Conservation (phyloP, 345 rosid species). For the Lepidium aucheri region DNA sequence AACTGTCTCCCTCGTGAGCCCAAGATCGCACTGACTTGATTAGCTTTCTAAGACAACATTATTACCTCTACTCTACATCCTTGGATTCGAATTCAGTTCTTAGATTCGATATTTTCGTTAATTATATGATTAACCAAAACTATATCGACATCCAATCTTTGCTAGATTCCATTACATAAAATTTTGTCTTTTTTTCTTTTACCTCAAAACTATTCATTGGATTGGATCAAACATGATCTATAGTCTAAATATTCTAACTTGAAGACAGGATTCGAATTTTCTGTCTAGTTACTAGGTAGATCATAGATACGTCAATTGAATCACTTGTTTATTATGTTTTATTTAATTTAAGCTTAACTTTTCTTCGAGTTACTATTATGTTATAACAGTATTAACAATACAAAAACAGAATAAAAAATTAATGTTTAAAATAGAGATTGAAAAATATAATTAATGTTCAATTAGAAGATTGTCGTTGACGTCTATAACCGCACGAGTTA, state of each 20-base stretch:
- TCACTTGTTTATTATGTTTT: too few relatives aligned
- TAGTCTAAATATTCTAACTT: too few relatives aligned
- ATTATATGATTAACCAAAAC: neutral
- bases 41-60: conserved; percentile 6
- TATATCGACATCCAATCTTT: neutral
- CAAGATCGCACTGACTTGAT: neutral
- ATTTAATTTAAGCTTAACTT: too few relatives aligned
- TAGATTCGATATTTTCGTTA: neutral
- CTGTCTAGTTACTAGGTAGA: too few relatives aligned
- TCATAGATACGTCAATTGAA: too few relatives aligned
- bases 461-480: conserved; percentile 16
- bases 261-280: too few relatives aligned
- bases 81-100: neutral
- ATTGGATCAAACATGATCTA: too few relatives aligned
- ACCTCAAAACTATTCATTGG: too few relatives aligned
- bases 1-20: conserved; percentile 7
- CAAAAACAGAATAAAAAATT: neutral
- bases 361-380: neutral
- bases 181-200: too few relatives aligned
- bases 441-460: neutral
- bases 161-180: neutral
- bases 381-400: neutral
- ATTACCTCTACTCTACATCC: neutral
- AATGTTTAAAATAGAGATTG: conserved; percentile 3
- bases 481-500: conserved; percentile 6